Evolutionary conservation across 208 protist genomes (phyloP), one percentile per base, ranked within the genome.

Genomic region (Leptomonas seymouri): DNA sequence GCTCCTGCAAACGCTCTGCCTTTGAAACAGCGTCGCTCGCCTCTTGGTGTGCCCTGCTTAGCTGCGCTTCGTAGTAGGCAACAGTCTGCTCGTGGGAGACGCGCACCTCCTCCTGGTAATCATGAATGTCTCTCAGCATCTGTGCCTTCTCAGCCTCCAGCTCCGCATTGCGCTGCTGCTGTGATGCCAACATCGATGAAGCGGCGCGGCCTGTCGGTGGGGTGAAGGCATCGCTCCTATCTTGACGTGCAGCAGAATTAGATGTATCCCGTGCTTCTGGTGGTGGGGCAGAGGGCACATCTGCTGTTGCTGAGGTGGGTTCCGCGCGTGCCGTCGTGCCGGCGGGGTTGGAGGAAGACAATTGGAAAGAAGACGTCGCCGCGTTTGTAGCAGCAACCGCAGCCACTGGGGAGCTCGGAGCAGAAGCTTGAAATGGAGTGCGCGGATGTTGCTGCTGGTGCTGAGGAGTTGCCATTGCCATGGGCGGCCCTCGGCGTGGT

Each of bases 81-180:
- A 89, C 78, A 0, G 69, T 83, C 44, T 80, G 57, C 34, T 84
- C 76, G 46, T 85, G 80, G 6, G 61, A 28, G 4, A 30, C 49
- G 5, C 61, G 67, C 50, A 83, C 81, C 48, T 91, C 61, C 20
- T 77, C 74, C 53, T 86, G 68, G 54, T 89, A 91, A 1, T 6
- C 41, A 18, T 51, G 21, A 5, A 87, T 64, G 16, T 75, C 69
- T 11, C 8, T 15, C n/a, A 71, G 34, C 56, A 86, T 53, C 16
- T 81, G 67, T 14, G 36, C 36, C 45, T 85, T 86, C 16, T 80
- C 75, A 25, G 36, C 67, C 36, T 79, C 67, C 15, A 85, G 34
- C 30, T 23, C 20, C 11, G 36, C 66, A 12, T 83, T 28, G 12
- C 62, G 80, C 51, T 65, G 23, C 56, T 75, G 44, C 44, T 48